Conservation (phyloP, 805 yeast genomes). For the Suhomyces emberorum region DNA sequence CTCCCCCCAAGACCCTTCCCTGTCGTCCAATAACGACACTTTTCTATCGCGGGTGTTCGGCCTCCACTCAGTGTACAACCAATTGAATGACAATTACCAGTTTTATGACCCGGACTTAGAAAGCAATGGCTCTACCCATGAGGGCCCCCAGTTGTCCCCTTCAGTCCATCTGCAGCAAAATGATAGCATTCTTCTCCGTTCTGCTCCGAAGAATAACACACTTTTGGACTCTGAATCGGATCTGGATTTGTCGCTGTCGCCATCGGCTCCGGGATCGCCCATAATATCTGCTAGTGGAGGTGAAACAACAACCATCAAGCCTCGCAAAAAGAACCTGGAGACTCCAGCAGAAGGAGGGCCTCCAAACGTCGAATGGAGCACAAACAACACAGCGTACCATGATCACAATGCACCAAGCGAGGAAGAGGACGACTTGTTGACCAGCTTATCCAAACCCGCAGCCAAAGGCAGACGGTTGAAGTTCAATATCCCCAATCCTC, state of each 20-base stretch:
- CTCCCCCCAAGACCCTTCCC: slow-evolving; percentile 1
- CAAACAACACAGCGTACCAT: background rate
- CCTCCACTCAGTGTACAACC: slow-evolving; percentile 41
- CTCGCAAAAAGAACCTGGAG: too few species aligned
- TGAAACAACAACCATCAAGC: too few species aligned
- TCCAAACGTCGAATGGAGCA: too few species aligned
- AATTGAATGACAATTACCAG: slow-evolving; percentile 36
- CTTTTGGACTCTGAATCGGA: slow-evolving; percentile 33
- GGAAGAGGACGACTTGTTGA: slow-evolving; percentile 3
- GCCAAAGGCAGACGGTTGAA: slow-evolving; percentile 8
- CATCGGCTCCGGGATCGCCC: slow-evolving; percentile 15
- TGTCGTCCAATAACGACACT: slow-evolving; percentile 35
- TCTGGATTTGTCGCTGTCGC: slow-evolving; percentile 29
- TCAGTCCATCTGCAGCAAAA: slow-evolving; percentile 4
- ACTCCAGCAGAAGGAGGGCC: too few species aligned
- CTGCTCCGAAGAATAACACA: slow-evolving; percentile 1
- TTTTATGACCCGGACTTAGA: slow-evolving; percentile 35
- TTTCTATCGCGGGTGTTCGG: slow-evolving; percentile 67
- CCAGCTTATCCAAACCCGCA: slow-evolving; percentile 1
- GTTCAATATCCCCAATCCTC: slow-evolving; percentile 12
- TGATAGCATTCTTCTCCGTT: background rate
- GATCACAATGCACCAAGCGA: slow-evolving; percentile 1
- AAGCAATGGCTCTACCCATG: background rate
- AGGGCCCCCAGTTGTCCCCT: background rate
- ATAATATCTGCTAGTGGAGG: too few species aligned